Conservation (phyloP, 2,329 filamentous ascomycete species). For the Sclerotinia nivalis region DNA sequence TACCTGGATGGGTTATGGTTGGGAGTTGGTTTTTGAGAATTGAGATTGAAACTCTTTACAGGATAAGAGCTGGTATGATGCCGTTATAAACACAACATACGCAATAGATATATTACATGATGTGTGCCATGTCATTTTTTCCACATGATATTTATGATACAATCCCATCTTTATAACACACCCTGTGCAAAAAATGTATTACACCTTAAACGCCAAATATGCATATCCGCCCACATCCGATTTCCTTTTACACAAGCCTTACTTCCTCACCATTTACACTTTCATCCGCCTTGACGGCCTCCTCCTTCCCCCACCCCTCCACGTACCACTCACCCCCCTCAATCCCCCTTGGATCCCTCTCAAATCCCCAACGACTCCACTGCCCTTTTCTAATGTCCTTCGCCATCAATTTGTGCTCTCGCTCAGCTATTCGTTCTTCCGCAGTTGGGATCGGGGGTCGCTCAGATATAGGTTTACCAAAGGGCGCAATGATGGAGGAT, state of each 20-base stretch:
- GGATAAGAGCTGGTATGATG: not conserved
- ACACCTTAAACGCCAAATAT: conserved; percentile 23
- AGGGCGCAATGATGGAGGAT: conserved; percentile 71
- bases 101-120: conserved; percentile 2
- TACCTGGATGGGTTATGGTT: not conserved
- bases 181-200: not conserved
- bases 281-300: not conserved
- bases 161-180: conserved; percentile 21
- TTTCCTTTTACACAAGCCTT: conserved; percentile 1
- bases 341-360: conserved; percentile 25
- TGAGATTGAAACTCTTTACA: not conserved
- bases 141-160: conserved; percentile 11
- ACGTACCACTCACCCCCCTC: conserved; percentile 16
- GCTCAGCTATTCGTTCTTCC: conserved; percentile 59
- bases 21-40: not conserved
- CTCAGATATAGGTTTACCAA: conserved; percentile 61
- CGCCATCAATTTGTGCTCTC: conserved; percentile 54
- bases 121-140: not conserved
- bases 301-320: conserved; percentile 24
- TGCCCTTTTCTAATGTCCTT: conserved; percentile 56
- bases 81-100: not conserved
- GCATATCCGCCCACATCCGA: not conserved
- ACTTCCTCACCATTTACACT: conserved; percentile 4
- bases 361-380: conserved; percentile 17
- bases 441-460: conserved; percentile 66